Evolutionary conservation across 2,329 filamentous ascomycete genomes (phyloP).

Genomic region (Pseudogymnoascus sp.): DNA sequence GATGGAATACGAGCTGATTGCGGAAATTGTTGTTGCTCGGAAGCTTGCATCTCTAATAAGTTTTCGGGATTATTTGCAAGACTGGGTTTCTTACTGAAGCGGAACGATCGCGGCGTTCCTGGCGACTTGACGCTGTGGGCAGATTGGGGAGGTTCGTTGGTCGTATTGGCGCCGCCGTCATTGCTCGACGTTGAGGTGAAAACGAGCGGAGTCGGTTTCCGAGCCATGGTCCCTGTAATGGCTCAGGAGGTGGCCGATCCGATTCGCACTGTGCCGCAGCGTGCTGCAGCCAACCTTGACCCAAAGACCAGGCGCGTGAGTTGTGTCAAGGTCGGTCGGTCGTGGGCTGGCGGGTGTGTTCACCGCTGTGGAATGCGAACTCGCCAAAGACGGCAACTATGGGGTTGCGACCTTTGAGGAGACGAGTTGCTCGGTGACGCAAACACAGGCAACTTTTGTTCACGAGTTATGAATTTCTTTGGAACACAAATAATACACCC

Average conservation of each 20-base stretch:
- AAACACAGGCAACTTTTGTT: background rate
- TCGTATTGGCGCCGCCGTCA: background rate
- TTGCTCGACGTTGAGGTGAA: background rate
- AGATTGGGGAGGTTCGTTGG: background rate
- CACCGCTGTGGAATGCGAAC: background rate
- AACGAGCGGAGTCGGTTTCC: slow-evolving; percentile 5
- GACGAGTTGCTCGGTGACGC: background rate
- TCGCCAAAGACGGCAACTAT: slow-evolving; percentile 4
- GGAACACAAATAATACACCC: background rate
- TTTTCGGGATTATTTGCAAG: background rate
- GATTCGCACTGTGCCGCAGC: slow-evolving; percentile 1
- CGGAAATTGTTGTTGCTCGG: background rate
- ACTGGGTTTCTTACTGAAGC: slow-evolving; percentile 5
- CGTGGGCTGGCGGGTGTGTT: background rate
- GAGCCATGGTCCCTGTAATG: slow-evolving; percentile 4
- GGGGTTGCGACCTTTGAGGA: background rate
- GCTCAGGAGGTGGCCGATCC: background rate
- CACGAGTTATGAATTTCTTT: background rate
- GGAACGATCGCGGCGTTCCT: background rate
- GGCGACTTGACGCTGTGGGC: background rate
- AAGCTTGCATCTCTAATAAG: slow-evolving; percentile 4
- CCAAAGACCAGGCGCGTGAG: slow-evolving; percentile 3
- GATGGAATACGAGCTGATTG: slow-evolving; percentile 3
- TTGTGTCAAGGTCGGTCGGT: background rate
- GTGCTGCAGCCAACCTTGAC: slow-evolving; percentile 10